Evolutionary conservation across 2,329 filamentous ascomycete genomes (phyloP), one percentile per base, ranked within the genome.

Genomic region (Zarea fungicola): DNA sequence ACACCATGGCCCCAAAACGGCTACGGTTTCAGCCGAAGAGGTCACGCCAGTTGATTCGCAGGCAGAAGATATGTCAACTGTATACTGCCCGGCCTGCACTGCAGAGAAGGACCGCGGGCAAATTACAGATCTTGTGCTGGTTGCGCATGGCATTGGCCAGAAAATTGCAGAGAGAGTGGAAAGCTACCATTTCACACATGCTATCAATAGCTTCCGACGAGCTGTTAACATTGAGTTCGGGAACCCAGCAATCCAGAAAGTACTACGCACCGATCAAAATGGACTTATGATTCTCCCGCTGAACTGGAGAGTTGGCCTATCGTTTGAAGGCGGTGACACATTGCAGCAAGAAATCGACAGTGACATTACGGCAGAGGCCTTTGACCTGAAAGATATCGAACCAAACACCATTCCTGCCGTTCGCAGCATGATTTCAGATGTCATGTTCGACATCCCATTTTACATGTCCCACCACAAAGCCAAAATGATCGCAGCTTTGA

Each of bases 361-460:
- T 6, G 65, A 72, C n/a, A 75, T 83, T 48, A 74, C 77, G 3
- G 71, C 77, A 4, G 74, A 81, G 26, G 84, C 84, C 32, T 79
- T 77, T 56, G 65, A 69, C 0, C 74, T 99, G 13, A 87, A 91
- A 57, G 91, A 97, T 57, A 96, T 99, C 56, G 96, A 95, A 5
- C 91, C 90, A 1, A 80, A 84, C 35, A 93, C 89, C 0, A 88
- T 99, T 25, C 91, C 92, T 0, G 90, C 89, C 1, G 86, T 99
- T n/a, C 84, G 93, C 39, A 89, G 87, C 61, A 83, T 99, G 62
- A 95, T 99, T 53, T 95, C 88, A 35, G 93, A 99, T 64, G 89
- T 99, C 58, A 96, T 99, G 89, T 85, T 97, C 42, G 93, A 99
- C 63, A 92, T 99, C 42, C 93, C 93, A 0, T 97, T 96, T 63